A percentile compares a stretch with the other conserved stretches of the same genome.
Conservation (phyloP, 441 rosid species). For the Populus hybrid region DNA sequence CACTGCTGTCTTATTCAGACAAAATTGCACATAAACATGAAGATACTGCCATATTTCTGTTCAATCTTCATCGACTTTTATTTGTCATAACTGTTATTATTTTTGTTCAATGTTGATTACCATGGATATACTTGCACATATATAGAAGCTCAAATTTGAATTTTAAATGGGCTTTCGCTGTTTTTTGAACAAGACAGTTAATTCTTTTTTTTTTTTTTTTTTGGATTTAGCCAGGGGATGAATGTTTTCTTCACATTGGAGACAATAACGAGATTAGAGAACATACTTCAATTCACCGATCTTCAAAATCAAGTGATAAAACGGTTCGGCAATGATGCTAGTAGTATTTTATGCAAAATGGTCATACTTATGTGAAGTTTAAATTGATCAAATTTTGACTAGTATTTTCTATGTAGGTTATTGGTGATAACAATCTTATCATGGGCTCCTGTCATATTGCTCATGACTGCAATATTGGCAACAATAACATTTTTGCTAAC, state of each 20-base stretch:
- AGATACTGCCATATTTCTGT: background rate
- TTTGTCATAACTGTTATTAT: background rate
- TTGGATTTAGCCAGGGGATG: slow-evolving; percentile 59
- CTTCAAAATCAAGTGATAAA: slow-evolving; percentile 70
- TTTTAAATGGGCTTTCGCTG: background rate
- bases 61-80: background rate
- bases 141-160: background rate
- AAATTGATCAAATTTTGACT: slow-evolving; percentile 14
- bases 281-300: slow-evolving; percentile 77
- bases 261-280: slow-evolving; percentile 90
- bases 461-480: slow-evolving; percentile 90
- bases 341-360: background rate
- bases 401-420: slow-evolving; percentile 46
- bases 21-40: background rate
- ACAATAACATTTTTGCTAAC: slow-evolving; percentile 83
- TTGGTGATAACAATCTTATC: slow-evolving; percentile 81
- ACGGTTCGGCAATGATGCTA: slow-evolving; percentile 43
- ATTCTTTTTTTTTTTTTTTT: background rate
- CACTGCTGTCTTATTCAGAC: background rate
- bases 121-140: background rate
- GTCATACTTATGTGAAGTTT: background rate
- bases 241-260: slow-evolving; percentile 77
- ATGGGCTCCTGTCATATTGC: slow-evolving; percentile 99
- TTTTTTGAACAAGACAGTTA: background rate
- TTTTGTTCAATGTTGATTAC: background rate